Conservation (phyloP, 2,329 filamentous ascomycete genomes). For the Fusarium kyushuense region DNA sequence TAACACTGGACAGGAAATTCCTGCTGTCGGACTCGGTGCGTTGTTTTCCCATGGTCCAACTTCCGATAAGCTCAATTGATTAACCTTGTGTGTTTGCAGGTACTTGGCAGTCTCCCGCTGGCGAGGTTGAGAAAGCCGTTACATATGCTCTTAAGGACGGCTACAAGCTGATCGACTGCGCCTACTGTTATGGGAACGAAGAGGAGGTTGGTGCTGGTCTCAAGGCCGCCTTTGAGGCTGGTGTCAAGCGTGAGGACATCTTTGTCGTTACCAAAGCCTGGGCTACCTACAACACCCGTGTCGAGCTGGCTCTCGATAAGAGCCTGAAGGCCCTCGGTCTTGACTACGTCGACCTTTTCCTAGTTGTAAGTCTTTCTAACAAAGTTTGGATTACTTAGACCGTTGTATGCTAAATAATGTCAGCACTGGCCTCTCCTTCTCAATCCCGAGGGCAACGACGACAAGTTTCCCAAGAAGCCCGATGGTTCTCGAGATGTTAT, state of each 20-base stretch:
- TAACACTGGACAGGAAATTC: slow-evolving; percentile 73
- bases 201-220: slow-evolving; percentile 84
- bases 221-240: slow-evolving; percentile 75
- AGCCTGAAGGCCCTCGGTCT: slow-evolving; percentile 79
- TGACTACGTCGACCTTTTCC: slow-evolving; percentile 83
- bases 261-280: slow-evolving; percentile 90
- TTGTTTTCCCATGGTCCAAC: slow-evolving; percentile 9
- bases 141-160: slow-evolving; percentile 67
- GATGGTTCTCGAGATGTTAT: slow-evolving; percentile 82
- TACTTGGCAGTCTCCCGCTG: slow-evolving; percentile 73
- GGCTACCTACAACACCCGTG: slow-evolving; percentile 80
- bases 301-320: slow-evolving; percentile 77
- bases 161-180: slow-evolving; percentile 75
- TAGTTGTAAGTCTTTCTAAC: slow-evolving; percentile 64
- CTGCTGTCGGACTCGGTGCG: slow-evolving; percentile 72
- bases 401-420: not conserved
- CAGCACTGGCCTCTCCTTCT: slow-evolving; percentile 84
- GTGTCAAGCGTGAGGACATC: slow-evolving; percentile 80
- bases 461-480: slow-evolving; percentile 78
- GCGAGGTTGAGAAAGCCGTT: slow-evolving; percentile 70
- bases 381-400: not conserved
- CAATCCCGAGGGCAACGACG: slow-evolving; percentile 82
- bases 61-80: slow-evolving; percentile 10
- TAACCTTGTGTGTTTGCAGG: slow-evolving; percentile 56
- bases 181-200: slow-evolving; percentile 85